phyloP scores from a whole-genome alignment of 2,329 filamentous ascomycete species.

The Didymella keratinophila region DNA sequence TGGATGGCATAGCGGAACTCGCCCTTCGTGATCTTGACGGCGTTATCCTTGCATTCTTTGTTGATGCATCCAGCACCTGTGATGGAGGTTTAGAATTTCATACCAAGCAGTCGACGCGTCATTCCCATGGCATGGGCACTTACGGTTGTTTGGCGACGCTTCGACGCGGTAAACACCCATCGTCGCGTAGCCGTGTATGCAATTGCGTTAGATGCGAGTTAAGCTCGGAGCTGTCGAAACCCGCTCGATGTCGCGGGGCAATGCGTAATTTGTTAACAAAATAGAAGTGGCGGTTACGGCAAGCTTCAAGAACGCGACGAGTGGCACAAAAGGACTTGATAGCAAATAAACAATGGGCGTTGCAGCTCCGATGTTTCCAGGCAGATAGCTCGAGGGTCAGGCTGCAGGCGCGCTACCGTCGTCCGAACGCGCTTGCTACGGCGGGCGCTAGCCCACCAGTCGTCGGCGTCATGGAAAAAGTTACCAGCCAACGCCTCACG shows the following conservation, averaged over 20 bases:
- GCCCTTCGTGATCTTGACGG: constrained; percentile 73
- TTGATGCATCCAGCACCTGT: constrained; percentile 64
- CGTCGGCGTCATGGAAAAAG: constrained; percentile 41
- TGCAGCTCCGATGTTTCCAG: constrained; percentile 8
- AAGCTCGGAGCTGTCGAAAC: background rate
- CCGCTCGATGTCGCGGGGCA: background rate
- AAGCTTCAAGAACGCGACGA: background rate
- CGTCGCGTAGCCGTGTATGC: constrained; percentile 11
- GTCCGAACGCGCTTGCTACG: constrained; percentile 17
- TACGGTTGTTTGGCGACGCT: constrained; percentile 62
- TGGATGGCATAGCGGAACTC: constrained; percentile 78
- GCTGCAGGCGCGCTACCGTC: constrained; percentile 15
- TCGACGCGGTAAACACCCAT: constrained; percentile 45
- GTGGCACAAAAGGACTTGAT: constrained; percentile 1
- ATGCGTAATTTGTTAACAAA: background rate
- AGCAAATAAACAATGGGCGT: constrained; percentile 9
- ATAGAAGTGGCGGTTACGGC: no score
- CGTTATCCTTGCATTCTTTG: constrained; percentile 75
- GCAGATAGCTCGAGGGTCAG: constrained; percentile 18
- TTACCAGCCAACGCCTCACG: constrained; percentile 26
- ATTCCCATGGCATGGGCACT: background rate
- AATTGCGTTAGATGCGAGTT: constrained; percentile 9
- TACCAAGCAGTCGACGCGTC: background rate
- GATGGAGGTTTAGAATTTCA: background rate
- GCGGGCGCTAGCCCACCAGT: constrained; percentile 16